A percentile compares a stretch with the other conserved stretches of the same genome.
Conservation (phyloP, 1,284 basidiomycete genomes). For the Sporisorium graminicola region DNA sequence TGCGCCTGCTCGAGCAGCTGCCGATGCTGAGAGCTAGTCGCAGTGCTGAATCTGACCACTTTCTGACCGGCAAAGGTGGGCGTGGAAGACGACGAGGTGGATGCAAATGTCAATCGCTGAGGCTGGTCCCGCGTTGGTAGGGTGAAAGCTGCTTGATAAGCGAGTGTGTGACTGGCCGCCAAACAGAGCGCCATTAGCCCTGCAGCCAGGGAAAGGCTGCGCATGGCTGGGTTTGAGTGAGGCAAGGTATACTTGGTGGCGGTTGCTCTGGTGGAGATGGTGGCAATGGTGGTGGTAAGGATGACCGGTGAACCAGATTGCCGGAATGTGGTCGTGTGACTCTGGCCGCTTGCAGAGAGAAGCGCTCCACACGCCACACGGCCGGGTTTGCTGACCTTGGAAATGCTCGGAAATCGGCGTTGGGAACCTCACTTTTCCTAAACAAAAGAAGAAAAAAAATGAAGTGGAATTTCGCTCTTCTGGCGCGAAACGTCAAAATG, state of each 20-base stretch:
- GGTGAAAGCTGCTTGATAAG: conserved; percentile 22
- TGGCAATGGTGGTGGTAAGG: conserved; percentile 4
- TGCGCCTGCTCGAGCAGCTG: conserved; percentile 23
- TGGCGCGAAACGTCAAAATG: background rate
- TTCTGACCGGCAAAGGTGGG: conserved; percentile 30
- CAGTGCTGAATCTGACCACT: conserved; percentile 38
- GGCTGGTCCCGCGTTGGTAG: background rate
- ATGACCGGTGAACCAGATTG: background rate
- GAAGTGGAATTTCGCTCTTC: conserved; percentile 5
- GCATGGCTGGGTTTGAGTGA: conserved; percentile 11
- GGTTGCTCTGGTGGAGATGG: background rate
- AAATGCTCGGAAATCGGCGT: conserved; percentile 17
- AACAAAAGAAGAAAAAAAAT: conserved; percentile 6
- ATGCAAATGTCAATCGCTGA: conserved; percentile 19
- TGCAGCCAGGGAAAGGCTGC: conserved; percentile 26
- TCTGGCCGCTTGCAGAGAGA: background rate
- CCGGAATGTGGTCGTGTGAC: conserved; percentile 20
- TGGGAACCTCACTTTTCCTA: background rate
- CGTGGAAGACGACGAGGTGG: background rate
- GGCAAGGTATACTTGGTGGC: background rate
- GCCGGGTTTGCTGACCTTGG: background rate
- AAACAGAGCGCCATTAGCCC: conserved; percentile 8
- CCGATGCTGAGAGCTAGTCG: background rate
- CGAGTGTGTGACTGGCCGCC: background rate
- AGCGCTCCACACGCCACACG: conserved; percentile 15